Base-by-base conservation (phyloP, 495 filamentous ascomycete genomes). In the Lasiosphaeris hirsuta region DNA sequence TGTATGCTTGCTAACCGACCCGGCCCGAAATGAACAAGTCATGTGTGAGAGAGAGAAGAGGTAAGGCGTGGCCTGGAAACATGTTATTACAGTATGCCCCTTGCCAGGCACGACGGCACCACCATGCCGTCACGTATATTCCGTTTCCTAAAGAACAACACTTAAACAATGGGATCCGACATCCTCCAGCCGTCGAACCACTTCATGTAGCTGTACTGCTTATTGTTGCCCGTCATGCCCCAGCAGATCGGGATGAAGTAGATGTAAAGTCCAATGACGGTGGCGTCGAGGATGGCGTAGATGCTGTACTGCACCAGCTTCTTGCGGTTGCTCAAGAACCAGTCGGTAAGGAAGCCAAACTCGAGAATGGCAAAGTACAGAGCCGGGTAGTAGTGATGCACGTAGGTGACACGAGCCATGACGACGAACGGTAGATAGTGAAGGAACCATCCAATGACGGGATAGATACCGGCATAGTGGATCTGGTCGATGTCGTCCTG, bases 341-440 rank as follows among this genome's bases (percentile, higher is more conserved):
- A 96, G 72, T 98, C 92, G 52, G 88, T 75, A 53, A 92, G 81
- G 77, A 98, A 98, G 45, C 94, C 95, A 49, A 90, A 83, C 10
- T 81, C 85, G 18, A 98, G 77, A 57, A 98, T 96, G 51, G 94
- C 93, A 67, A 96, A 98, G 76, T 97, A 98, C 4, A 98, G 82
- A n/a, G 94, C 94, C 7, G 94, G 94, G 72, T 97, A 98, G 75
- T 98, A 98, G 74, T 98, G 94, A 72, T 98, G 94, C 45, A 98
- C 94, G 70, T 98, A 98, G 23, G 94, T 98, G 53, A 98, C 94
- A 75, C 94, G 88, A 10, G 90, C 95, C 94, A 98, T 98, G 67
- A 91, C 84, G 64, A 96, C 82, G 74, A 98, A 98, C 17, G 94
- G 94, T 45, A 96, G 71, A 65, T 96, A 98, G 74, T 98, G 94